Conservation (phyloP, 1,139 yeast species). For the Protomyces gravidus region DNA sequence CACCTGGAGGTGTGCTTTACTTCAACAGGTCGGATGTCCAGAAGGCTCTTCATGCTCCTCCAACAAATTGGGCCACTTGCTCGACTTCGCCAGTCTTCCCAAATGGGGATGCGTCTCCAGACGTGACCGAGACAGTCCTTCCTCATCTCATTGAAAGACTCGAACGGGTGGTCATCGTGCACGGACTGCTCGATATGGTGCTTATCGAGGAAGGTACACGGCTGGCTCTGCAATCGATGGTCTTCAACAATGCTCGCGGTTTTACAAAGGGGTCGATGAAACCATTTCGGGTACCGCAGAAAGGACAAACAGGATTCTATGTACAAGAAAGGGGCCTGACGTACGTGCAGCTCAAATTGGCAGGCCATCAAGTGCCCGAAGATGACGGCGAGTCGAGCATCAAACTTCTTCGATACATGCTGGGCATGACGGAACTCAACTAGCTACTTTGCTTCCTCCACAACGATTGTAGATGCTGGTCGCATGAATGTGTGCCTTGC, state of each 20-base stretch:
- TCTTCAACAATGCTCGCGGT: slow-evolving; percentile 26
- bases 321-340: slow-evolving; percentile 15
- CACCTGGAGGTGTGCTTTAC: slow-evolving; percentile 4
- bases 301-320: slow-evolving; percentile 14
- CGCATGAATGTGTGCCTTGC: slow-evolving; percentile 27
- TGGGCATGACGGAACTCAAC: neutral
- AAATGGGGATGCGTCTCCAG: slow-evolving; percentile 2
- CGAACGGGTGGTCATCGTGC: slow-evolving; percentile 13
- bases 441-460: neutral
- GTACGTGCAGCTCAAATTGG: slow-evolving; percentile 7
- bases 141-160: slow-evolving; percentile 10
- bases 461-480: slow-evolving; percentile 18
- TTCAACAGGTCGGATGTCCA: slow-evolving; percentile 19
- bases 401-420: slow-evolving; percentile 3
- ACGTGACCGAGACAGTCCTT: slow-evolving; percentile 4
- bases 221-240: slow-evolving; percentile 26
- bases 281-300: slow-evolving; percentile 1
- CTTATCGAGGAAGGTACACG: slow-evolving; percentile 20
- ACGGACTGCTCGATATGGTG: slow-evolving; percentile 21
- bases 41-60: slow-evolving; percentile 16
- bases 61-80: slow-evolving; percentile 14
- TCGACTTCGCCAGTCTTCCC: slow-evolving; percentile 6
- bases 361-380: slow-evolving; percentile 23
- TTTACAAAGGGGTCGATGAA: slow-evolving; percentile 4
- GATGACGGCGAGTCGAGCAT: slow-evolving; percentile 7